These are phyloP conservation scores for Endogone sp. DNA, from an alignment of 192 early-diverging fungal genomes.

Conservation along the genomic window DNA sequence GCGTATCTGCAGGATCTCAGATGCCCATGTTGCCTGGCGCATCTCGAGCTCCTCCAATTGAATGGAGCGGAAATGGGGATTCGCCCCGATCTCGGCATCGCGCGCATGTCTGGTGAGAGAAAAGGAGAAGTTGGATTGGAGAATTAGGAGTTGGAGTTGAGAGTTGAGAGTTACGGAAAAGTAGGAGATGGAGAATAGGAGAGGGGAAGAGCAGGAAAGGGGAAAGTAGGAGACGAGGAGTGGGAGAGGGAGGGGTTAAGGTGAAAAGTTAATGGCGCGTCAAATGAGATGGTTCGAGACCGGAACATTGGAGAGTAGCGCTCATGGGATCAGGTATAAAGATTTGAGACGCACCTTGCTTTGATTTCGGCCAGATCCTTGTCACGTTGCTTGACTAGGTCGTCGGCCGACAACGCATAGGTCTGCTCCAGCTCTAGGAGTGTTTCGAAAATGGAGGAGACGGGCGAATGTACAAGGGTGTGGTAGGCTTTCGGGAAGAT, in stretches of 20 bases:
- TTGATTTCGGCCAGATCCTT: conserved; percentile 27
- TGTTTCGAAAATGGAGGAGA: conserved; percentile 49
- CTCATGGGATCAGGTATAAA: too few relatives aligned
- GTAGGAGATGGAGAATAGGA: too few relatives aligned
- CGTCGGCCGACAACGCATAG: conserved; percentile 42
- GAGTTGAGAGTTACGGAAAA: too few relatives aligned
- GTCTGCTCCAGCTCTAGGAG: conserved; percentile 50
- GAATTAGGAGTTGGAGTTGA: too few relatives aligned
- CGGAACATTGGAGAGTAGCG: too few relatives aligned
- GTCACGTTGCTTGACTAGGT: conserved; percentile 28
- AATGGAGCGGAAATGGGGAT: conserved; percentile 24
- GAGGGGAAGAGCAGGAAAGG: background rate
- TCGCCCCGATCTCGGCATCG: conserved; percentile 1
- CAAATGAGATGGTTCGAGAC: too few relatives aligned
- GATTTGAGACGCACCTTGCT: conserved; percentile 9
- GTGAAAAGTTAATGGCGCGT: too few relatives aligned
- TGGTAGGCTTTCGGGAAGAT: conserved; percentile 54
- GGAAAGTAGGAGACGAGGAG: too few relatives aligned
- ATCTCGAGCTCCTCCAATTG: conserved; percentile 47
- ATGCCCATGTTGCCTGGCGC: conserved; percentile 46
- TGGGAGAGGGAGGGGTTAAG: too few relatives aligned
- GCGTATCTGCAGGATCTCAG: conserved; percentile 45
- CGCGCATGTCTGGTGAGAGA: conserved; percentile 5
- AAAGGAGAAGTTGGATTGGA: too few relatives aligned
- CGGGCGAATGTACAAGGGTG: conserved; percentile 53